These are phyloP conservation scores for Teunomyces atbi DNA, from an alignment of 805 yeast species.

Conservation along the genomic window DNA sequence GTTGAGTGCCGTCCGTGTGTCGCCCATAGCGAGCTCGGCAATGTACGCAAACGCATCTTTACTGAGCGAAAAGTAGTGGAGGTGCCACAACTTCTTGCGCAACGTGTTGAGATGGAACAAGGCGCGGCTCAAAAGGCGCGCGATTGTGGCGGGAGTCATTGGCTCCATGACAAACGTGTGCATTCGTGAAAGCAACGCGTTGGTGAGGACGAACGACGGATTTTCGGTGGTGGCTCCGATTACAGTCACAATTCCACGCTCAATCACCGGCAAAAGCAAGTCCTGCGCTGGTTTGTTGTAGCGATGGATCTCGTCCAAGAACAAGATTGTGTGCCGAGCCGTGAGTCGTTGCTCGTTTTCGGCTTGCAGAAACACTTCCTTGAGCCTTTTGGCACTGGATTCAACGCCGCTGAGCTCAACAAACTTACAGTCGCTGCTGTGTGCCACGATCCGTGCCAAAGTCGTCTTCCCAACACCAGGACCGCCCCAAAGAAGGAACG, in stretches of 20 bases:
- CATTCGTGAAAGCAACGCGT: conserved; percentile 43
- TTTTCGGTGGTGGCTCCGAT: conserved; percentile 65
- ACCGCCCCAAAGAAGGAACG: conserved; percentile 43
- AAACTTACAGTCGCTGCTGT: conserved; percentile 28
- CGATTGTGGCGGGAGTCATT: conserved; percentile 28
- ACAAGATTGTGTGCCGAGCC: conserved; percentile 32
- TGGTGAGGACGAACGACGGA: conserved; percentile 43
- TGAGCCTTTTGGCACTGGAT: conserved; percentile 32
- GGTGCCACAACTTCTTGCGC: conserved; percentile 50
- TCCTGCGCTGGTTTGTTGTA: conserved; percentile 45
- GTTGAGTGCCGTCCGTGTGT: conserved; percentile 81
- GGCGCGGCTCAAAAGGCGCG: conserved; percentile 35
- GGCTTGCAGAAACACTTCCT: conserved; percentile 36
- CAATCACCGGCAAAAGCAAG: conserved; percentile 40
- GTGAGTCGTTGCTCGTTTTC: conserved; percentile 35
- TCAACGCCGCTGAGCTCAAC: conserved; percentile 43
- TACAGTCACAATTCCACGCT: conserved; percentile 37
- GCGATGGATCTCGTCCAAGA: conserved; percentile 45
- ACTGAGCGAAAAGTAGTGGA: conserved; percentile 51
- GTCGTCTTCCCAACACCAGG: conserved; percentile 48
- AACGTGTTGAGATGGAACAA: conserved; percentile 52
- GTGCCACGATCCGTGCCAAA: conserved; percentile 39
- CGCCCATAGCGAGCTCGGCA: conserved; percentile 79
- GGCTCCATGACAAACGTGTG: conserved; percentile 46
- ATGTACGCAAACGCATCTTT: conserved; percentile 64